These are phyloP conservation scores for Aspergillus sp. DNA, from an alignment of 2,329 filamentous ascomycete genomes.

Conservation along the genomic window DNA sequence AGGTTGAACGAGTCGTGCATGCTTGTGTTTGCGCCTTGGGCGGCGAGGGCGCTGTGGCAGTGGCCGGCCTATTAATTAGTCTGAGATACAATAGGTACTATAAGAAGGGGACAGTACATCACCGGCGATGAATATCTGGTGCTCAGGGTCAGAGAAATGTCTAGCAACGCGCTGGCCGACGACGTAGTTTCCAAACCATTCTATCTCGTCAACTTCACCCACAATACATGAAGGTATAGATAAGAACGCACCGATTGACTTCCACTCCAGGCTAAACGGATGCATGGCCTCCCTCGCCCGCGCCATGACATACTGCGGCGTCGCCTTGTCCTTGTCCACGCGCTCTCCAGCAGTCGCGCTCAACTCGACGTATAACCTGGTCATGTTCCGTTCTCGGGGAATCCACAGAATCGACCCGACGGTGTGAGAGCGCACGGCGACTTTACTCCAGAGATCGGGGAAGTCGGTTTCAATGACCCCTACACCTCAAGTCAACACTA, in stretches of 20 bases:
- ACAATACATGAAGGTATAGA: too few species aligned
- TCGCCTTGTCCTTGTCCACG: constrained; percentile 37
- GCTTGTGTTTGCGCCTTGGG: constrained; percentile 37
- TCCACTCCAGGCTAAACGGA: constrained; percentile 48
- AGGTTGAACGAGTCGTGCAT: constrained; percentile 39
- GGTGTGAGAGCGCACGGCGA: constrained; percentile 65
- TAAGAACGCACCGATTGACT: constrained; percentile 16
- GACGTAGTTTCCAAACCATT: constrained; percentile 54
- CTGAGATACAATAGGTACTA: not conserved
- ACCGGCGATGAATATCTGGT: constrained; percentile 50
- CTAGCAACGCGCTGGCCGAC: constrained; percentile 51
- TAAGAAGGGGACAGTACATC: constrained; percentile 33
- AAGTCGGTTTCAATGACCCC: constrained; percentile 64
- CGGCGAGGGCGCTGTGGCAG: constrained; percentile 32
- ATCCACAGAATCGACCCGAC: constrained; percentile 72
- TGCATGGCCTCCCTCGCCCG: constrained; percentile 43
- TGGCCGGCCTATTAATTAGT: constrained; percentile 26
- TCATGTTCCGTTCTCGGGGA: constrained; percentile 71
- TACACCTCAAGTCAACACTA: not conserved
- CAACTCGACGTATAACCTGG: constrained; percentile 56
- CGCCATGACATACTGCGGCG: constrained; percentile 69
- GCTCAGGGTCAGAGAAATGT: constrained; percentile 44
- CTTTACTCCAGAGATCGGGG: constrained; percentile 74
- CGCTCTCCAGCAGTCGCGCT: constrained; percentile 25
- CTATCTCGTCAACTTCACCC: constrained; percentile 16